A percentile compares a stretch with the other conserved stretches of the same genome.
Evolutionary conservation across 129 eudicot genomes (phyloP).

Genomic region (carrot (Daucus carota)): DNA sequence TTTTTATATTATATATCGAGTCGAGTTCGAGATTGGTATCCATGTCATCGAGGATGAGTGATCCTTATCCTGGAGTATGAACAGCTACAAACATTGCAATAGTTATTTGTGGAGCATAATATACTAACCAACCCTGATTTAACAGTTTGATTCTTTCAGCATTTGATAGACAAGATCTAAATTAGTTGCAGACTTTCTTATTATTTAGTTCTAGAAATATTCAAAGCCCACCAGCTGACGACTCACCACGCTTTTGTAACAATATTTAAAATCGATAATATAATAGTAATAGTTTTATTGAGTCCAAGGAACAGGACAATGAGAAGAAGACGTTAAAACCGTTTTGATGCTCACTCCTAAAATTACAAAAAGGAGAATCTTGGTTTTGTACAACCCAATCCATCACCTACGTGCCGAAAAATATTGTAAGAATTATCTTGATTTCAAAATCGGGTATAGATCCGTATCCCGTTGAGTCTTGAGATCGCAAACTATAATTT

Average conservation of each 20-base stretch:
- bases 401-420: background rate
- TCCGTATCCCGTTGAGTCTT: too few relatives aligned
- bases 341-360: constrained; percentile 6
- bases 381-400: background rate
- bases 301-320: background rate
- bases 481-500: too few relatives aligned
- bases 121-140: too few relatives aligned
- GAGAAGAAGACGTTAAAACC: constrained; percentile 6
- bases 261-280: background rate
- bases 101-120: too few relatives aligned
- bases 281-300: background rate
- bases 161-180: background rate
- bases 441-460: too few relatives aligned
- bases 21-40: too few relatives aligned
- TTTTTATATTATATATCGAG: too few relatives aligned
- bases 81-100: too few relatives aligned
- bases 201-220: background rate
- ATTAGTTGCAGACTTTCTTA: background rate
- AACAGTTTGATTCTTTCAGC: constrained; percentile 5
- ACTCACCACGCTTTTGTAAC: background rate
- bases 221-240: background rate
- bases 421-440: background rate
- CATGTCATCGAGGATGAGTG: too few relatives aligned
- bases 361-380: constrained; percentile 1
- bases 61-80: too few relatives aligned